phyloP scores from a whole-genome alignment of 2,329 filamentous ascomycete species.

The Nemania diffusa region DNA sequence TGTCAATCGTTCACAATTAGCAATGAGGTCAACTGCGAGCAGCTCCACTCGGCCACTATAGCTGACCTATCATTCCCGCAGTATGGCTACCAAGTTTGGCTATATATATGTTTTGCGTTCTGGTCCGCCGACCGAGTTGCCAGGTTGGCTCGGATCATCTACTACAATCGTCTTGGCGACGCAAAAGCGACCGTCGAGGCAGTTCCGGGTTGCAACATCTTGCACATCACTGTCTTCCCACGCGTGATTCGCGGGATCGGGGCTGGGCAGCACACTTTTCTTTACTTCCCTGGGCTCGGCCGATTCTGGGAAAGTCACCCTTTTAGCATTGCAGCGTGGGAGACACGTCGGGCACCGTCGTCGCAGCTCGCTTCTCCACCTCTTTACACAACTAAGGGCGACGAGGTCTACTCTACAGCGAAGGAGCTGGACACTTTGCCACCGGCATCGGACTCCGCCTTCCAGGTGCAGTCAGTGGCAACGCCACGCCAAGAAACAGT shows the following conservation, averaged over 20 bases:
- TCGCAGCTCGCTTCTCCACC: neutral
- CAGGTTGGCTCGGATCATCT: constrained; percentile 35
- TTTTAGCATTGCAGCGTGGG: constrained; percentile 42
- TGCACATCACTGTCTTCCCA: constrained; percentile 38
- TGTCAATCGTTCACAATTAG: too few species aligned
- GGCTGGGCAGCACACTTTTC: constrained; percentile 37
- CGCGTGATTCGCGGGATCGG: constrained; percentile 22
- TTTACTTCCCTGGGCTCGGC: constrained; percentile 38
- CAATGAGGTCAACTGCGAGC: neutral
- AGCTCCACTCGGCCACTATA: too few species aligned
- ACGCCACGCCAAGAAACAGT: neutral
- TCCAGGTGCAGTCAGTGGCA: constrained; percentile 4
- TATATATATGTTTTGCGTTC: constrained; percentile 43
- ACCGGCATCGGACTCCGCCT: neutral
- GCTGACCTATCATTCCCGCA: neutral
- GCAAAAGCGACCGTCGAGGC: constrained; percentile 30
- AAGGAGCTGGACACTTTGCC: neutral
- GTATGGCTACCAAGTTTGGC: constrained; percentile 45
- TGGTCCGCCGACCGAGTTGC: constrained; percentile 42
- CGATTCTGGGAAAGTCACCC: constrained; percentile 46
- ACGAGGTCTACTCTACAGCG: neutral
- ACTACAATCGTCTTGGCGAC: constrained; percentile 38
- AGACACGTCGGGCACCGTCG: neutral
- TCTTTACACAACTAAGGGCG: constrained; percentile 6
- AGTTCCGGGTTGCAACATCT: constrained; percentile 32